Evolutionary conservation across 2,329 filamentous ascomycete species (phyloP).

Genomic region (Neofusicoccum ribis): DNA sequence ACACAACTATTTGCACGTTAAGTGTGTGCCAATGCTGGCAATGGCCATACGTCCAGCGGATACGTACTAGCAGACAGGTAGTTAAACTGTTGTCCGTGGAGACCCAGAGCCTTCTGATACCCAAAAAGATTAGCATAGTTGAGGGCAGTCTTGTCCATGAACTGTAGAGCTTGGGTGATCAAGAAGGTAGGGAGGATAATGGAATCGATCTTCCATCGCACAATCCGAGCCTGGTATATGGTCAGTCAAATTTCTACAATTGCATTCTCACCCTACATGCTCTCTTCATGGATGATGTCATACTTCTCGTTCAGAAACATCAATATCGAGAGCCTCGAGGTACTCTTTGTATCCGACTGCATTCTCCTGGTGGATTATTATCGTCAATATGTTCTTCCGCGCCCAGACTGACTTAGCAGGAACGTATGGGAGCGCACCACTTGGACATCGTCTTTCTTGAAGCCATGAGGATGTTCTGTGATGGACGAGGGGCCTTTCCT

Average conservation of each 20-base stretch:
- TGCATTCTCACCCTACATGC: not conserved
- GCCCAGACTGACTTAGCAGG: no score
- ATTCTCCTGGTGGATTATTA: slow-evolving; percentile 6
- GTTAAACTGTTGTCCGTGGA: slow-evolving; percentile 39
- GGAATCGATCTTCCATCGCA: slow-evolving; percentile 29
- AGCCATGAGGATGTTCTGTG: no score
- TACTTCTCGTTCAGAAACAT: slow-evolving; percentile 22
- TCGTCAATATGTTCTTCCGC: not conserved
- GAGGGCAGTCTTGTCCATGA: slow-evolving; percentile 29
- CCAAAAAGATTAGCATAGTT: slow-evolving; percentile 36
- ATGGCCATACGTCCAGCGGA: no score
- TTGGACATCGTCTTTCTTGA: not conserved
- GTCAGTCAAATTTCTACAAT: not conserved
- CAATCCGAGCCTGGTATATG: slow-evolving; percentile 17
- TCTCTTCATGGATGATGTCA: not conserved
- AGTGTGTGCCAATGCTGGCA: no score
- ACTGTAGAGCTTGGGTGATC: slow-evolving; percentile 28
- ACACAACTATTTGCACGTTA: slow-evolving; percentile 28
- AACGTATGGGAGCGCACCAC: not conserved
- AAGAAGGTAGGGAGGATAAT: slow-evolving; percentile 29
- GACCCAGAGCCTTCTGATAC: slow-evolving; percentile 35
- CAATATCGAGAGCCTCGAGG: slow-evolving; percentile 22
- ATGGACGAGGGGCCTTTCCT: no score
- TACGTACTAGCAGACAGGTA: slow-evolving; percentile 34
- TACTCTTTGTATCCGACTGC: slow-evolving; percentile 27